phyloP scores from a whole-genome alignment of 352 stramenopile species.

The Globisporangium polare region DNA sequence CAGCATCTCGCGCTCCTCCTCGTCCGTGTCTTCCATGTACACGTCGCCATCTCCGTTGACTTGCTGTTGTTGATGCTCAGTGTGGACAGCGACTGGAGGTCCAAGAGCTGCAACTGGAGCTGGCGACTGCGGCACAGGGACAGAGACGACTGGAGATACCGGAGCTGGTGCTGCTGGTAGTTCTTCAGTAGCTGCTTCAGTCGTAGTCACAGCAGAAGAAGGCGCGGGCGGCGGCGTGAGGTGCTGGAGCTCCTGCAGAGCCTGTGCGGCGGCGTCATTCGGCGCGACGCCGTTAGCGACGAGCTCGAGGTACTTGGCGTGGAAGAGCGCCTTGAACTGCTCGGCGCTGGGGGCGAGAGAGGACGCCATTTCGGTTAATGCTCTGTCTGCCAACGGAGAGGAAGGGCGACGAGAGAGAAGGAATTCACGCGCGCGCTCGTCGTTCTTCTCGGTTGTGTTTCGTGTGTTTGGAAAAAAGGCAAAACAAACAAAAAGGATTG shows the following conservation, averaged over 20 bases:
- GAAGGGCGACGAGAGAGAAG: not conserved
- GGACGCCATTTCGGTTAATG: too few species aligned
- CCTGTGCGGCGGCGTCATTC: conserved; percentile 55
- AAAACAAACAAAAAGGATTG: conserved; percentile 4
- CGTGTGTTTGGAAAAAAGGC: not conserved
- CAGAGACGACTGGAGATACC: not conserved
- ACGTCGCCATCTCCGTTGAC: conserved; percentile 25
- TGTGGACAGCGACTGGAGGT: not conserved
- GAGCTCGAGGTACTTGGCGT: conserved; percentile 41
- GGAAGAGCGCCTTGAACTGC: conserved; percentile 47
- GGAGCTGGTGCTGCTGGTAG: not conserved
- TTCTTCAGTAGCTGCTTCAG: not conserved
- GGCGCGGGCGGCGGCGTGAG: conserved; percentile 9
- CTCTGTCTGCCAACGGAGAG: too few species aligned
- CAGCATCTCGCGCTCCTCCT: conserved; percentile 18
- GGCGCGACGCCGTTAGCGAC: conserved; percentile 47
- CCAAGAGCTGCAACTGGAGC: not conserved
- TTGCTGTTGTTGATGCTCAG: not conserved
- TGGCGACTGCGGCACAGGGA: not conserved
- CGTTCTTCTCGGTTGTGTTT: not conserved
- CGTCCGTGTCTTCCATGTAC: conserved; percentile 41
- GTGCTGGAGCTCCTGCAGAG: conserved; percentile 53
- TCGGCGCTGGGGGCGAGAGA: conserved; percentile 11
- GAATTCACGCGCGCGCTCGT: not conserved
- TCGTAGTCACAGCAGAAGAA: not conserved